A percentile compares a stretch with the other conserved stretches of the same genome.
These are phyloP conservation scores for Fraxinus sp. DNA, from an alignment of 305 asterid species.

Conservation along the genomic window DNA sequence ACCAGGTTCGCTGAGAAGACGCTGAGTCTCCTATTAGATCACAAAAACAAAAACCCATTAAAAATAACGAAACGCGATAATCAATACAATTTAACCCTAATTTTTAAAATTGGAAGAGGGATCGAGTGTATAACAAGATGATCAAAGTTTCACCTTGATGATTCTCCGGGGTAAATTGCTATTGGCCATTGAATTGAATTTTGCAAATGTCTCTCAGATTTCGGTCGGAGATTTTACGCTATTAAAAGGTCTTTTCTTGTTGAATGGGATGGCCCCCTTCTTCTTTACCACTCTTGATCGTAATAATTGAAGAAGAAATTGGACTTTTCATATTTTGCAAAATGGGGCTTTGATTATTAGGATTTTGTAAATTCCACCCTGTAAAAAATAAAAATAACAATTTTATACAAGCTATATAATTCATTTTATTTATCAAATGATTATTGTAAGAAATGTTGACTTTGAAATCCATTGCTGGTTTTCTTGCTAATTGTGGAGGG, in stretches of 20 bases:
- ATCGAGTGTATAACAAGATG: slow-evolving; percentile 36
- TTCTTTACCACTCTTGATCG: not conserved
- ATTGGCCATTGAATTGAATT: slow-evolving; percentile 66
- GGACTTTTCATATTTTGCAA: not conserved
- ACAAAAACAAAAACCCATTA: slow-evolving; percentile 8
- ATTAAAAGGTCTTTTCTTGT: slow-evolving; percentile 30
- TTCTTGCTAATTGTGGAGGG: not conserved
- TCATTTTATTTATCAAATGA: not conserved
- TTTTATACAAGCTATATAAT: not conserved
- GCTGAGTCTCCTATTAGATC: slow-evolving; percentile 82
- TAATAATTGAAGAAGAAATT: not conserved
- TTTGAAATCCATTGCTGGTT: not conserved
- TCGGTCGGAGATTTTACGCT: slow-evolving; percentile 47
- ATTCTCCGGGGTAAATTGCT: slow-evolving; percentile 33
- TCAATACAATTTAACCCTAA: slow-evolving; percentile 22
- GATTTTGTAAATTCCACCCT: not conserved
- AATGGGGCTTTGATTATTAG: not conserved
- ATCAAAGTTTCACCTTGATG: slow-evolving; percentile 68
- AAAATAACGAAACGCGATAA: slow-evolving; percentile 19
- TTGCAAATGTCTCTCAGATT: slow-evolving; percentile 10
- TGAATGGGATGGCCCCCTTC: not conserved
- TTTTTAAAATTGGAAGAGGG: slow-evolving; percentile 28
- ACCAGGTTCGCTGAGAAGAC: slow-evolving; percentile 99
- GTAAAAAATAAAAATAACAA: not conserved
- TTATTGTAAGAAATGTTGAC: not conserved